Conservation (phyloP, 352 stramenopile genomes). For the Halophytophthora batemanensis region DNA sequence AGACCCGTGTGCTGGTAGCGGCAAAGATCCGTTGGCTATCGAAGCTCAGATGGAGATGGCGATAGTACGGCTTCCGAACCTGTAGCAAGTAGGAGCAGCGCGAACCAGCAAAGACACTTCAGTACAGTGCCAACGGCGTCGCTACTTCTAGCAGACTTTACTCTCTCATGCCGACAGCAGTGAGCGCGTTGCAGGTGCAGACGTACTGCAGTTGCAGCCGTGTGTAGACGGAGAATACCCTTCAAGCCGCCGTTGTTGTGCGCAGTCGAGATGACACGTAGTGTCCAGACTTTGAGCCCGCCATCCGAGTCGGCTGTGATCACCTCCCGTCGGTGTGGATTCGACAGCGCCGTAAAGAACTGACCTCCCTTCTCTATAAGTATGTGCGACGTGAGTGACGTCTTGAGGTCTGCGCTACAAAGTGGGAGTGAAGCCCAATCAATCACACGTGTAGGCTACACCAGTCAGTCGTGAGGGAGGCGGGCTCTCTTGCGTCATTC, state of each 20-base stretch:
- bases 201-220: conserved; percentile 28
- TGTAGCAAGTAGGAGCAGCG: conserved; percentile 3
- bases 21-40: conserved; percentile 33
- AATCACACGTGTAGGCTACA: not conserved
- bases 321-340: conserved; percentile 39
- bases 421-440: not conserved
- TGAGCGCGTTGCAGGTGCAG: not conserved
- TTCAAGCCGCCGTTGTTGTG: conserved; percentile 31
- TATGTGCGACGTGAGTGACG: conserved; percentile 29
- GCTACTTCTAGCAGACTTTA: not conserved
- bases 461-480: not conserved
- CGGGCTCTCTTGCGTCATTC: not conserved
- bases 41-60: conserved; percentile 28
- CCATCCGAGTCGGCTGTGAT: conserved; percentile 50
- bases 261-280: conserved; percentile 24
- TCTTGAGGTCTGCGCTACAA: conserved; percentile 40
- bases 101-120: not conserved
- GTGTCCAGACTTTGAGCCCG: conserved; percentile 50
- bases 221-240: conserved; percentile 51
- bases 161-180: not conserved
- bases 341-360: conserved; percentile 34
- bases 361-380: conserved; percentile 22
- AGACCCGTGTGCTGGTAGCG: conserved; percentile 25
- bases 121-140: not conserved
- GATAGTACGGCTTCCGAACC: conserved; percentile 32